Conservation (phyloP, 2,329 filamentous ascomycete genomes). For the Didymella pomorum region DNA sequence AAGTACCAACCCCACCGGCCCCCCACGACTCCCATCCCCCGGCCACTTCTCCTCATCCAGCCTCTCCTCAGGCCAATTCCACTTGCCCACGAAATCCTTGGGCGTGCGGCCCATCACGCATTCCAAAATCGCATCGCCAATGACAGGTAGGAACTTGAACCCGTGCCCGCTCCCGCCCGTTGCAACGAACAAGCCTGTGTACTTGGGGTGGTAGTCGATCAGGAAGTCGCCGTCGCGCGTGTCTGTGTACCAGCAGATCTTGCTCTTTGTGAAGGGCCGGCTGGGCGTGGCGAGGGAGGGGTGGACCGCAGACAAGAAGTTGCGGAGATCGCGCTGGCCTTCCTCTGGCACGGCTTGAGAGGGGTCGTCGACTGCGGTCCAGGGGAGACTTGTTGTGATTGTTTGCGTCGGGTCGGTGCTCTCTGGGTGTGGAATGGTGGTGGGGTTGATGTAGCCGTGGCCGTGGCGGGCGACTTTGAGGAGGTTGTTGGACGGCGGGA, state of each 20-base stretch:
- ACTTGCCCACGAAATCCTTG: constrained; percentile 68
- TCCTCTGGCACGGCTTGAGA: constrained; percentile 44
- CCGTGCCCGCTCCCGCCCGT: constrained; percentile 69
- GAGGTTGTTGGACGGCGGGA: constrained; percentile 65
- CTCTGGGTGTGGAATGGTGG: constrained; percentile 58
- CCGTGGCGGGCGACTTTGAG: constrained; percentile 61
- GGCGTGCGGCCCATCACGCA: constrained; percentile 55
- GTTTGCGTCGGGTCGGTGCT: constrained; percentile 39
- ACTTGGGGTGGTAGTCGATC: constrained; percentile 60
- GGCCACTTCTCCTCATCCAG: constrained; percentile 48
- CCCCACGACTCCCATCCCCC: constrained; percentile 51
- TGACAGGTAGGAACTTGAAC: constrained; percentile 68
- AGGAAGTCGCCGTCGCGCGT: constrained; percentile 64
- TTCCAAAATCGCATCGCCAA: constrained; percentile 64
- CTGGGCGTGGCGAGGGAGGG: constrained; percentile 44
- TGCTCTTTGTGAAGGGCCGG: constrained; percentile 56
- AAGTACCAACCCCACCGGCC: constrained; percentile 49
- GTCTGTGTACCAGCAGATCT: constrained; percentile 66
- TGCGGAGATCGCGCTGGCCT: constrained; percentile 41
- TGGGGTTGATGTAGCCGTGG: constrained; percentile 60
- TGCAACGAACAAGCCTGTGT: constrained; percentile 63
- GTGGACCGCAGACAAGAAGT: constrained; percentile 42
- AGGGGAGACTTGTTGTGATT: constrained; percentile 59
- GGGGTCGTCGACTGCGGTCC: constrained; percentile 62
- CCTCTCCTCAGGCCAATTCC: constrained; percentile 59